phyloP scores from a whole-genome alignment of 805 yeast genomes.

The Saccharomycopsis fodiens region DNA sequence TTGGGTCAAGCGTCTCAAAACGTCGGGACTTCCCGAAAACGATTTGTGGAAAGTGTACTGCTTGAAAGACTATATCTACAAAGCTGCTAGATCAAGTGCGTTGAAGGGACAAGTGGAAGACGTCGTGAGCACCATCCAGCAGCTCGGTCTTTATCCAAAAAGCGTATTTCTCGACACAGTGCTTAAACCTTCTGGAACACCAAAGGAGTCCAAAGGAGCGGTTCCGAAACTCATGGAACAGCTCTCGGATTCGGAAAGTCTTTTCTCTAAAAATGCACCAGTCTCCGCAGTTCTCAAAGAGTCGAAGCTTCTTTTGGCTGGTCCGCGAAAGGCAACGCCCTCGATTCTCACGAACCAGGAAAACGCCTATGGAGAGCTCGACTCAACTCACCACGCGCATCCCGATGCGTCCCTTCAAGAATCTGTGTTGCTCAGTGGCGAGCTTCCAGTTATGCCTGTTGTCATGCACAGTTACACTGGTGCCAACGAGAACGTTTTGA shows the following conservation, averaged over 20 bases:
- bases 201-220: neutral
- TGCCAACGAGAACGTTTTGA: constrained; percentile 50
- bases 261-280: constrained; percentile 3
- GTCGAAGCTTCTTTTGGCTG: constrained; percentile 30
- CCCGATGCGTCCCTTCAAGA: neutral
- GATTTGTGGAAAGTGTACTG: constrained; percentile 81
- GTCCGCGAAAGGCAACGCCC: constrained; percentile 32
- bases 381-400: constrained; percentile 8
- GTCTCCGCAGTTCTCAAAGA: constrained; percentile 12
- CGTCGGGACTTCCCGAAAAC: constrained; percentile 63
- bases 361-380: constrained; percentile 40
- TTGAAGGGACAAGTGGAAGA: constrained; percentile 19
- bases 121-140: constrained; percentile 25
- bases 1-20: constrained; percentile 65
- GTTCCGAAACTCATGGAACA: neutral
- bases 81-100: constrained; percentile 38
- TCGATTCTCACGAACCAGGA: constrained; percentile 33
- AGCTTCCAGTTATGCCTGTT: constrained; percentile 24
- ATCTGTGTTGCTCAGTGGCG: constrained; percentile 21
- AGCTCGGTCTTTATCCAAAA: constrained; percentile 37
- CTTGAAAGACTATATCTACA: constrained; percentile 58
- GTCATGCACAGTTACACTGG: constrained; percentile 61
- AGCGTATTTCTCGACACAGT: constrained; percentile 43
- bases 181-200: constrained; percentile 22
- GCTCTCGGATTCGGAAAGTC: constrained; percentile 10